Evolutionary conservation across 805 yeast genomes (phyloP).

Genomic region (Candida ponderosae): DNA sequence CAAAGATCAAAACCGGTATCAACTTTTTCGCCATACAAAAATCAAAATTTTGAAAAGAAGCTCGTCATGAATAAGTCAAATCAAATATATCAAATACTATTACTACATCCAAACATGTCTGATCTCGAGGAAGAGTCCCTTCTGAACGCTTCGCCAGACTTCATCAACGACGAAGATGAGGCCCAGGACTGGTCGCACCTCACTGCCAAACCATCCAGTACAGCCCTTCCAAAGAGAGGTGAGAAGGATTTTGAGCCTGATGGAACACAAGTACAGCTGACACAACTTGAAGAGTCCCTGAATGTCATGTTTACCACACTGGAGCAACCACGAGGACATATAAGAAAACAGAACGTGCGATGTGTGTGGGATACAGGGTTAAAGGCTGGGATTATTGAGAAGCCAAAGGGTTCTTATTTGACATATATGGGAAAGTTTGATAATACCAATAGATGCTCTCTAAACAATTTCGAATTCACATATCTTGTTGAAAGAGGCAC

Average conservation of each 20-base stretch:
- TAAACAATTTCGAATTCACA: slow-evolving; percentile 61
- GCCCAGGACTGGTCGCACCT: slow-evolving; percentile 47
- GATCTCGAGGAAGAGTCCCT: slow-evolving; percentile 10
- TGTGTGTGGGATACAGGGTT: slow-evolving; percentile 37
- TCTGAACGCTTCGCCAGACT: no score
- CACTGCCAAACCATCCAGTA: slow-evolving; percentile 18
- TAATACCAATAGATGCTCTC: slow-evolving; percentile 37
- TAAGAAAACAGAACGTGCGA: slow-evolving; percentile 38
- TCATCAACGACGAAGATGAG: slow-evolving; percentile 31
- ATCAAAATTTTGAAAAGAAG: no score
- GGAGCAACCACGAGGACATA: slow-evolving; percentile 36
- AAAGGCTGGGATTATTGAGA: slow-evolving; percentile 28
- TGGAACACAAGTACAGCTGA: slow-evolving; percentile 48
- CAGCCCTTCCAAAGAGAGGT: slow-evolving; percentile 56
- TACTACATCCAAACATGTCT: not conserved
- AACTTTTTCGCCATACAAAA: no score
- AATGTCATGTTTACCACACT: slow-evolving; percentile 70
- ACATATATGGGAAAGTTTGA: slow-evolving; percentile 64
- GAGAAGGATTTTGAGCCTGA: slow-evolving; percentile 85
- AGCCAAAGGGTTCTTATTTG: slow-evolving; percentile 68
- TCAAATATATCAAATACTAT: no score
- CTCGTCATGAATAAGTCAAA: no score
- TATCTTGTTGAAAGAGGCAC: slow-evolving; percentile 81
- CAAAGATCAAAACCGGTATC: no score
- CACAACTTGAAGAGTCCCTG: slow-evolving; percentile 43